These are phyloP conservation scores for Leucocoprinus sp. DNA, from an alignment of 768 basidiomycete genomes.

Conservation along the genomic window DNA sequence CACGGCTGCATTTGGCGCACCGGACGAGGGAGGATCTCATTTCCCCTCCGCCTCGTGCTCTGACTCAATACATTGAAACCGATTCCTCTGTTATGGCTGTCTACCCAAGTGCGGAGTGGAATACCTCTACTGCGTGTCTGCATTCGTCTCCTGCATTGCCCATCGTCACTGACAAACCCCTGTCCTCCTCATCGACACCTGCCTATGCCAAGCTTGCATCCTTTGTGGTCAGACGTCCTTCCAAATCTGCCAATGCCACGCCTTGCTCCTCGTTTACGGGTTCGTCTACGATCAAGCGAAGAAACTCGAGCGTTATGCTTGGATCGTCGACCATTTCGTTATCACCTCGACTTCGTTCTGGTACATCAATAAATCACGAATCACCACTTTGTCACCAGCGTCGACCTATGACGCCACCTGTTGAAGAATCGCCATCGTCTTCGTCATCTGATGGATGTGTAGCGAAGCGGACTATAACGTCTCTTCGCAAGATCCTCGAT, in stretches of 20 bases:
- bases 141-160: conserved; percentile 22
- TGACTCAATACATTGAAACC: conserved; percentile 64
- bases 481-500: conserved; percentile 64
- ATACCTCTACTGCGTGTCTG: conserved; percentile 19
- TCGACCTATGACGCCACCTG: conserved; percentile 45
- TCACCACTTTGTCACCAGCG: conserved; percentile 6
- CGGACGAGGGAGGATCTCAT: conserved; percentile 48
- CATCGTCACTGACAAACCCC: conserved; percentile 26
- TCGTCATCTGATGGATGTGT: conserved; percentile 46
- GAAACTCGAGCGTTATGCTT: conserved; percentile 11
- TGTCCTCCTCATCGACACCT: conserved; percentile 37
- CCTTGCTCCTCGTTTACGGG: conserved; percentile 29
- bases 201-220: conserved; percentile 59
- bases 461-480: conserved; percentile 56
- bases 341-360: conserved; percentile 5
- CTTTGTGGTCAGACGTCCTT: conserved; percentile 25
- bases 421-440: conserved; percentile 55
- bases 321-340: conserved; percentile 1
- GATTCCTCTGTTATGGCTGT: conserved; percentile 40
- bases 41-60: conserved; percentile 61
- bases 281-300: conserved; percentile 11
- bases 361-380: background rate
- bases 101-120: conserved; percentile 16
- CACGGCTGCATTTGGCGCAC: conserved; percentile 44
- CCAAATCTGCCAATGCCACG: conserved; percentile 23